Conservation (phyloP, 129 eudicot species). For the Pseudognaphalium luteoalbum region DNA sequence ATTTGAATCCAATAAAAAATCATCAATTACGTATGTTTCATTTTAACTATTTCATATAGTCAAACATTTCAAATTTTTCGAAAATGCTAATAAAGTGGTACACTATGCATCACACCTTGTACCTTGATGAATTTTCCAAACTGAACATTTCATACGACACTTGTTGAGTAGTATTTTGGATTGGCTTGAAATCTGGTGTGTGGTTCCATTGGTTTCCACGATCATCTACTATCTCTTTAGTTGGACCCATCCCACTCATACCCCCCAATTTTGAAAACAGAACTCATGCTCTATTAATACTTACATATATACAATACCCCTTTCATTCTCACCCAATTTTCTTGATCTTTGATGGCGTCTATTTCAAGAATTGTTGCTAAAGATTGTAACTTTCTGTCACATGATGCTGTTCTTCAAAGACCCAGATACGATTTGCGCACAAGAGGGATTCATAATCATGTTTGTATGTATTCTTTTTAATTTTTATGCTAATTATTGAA, state of each 20-base stretch:
- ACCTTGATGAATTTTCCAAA: neutral
- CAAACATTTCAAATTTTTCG: neutral
- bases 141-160: conserved; percentile 17
- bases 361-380: conserved; percentile 54
- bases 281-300: conserved; percentile 6
- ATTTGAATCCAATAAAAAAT: no score
- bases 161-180: conserved; percentile 21
- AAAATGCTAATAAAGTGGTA: conserved; percentile 1
- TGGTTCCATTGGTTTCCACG: conserved; percentile 46
- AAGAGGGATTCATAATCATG: conserved; percentile 37
- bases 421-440: conserved; percentile 39
- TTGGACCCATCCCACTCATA: conserved; percentile 26
- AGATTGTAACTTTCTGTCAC: conserved; percentile 47
- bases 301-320: conserved; percentile 2
- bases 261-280: conserved; percentile 23
- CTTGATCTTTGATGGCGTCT: conserved; percentile 50
- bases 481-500: neutral
- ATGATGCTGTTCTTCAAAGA: conserved; percentile 44
- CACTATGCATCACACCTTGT: conserved; percentile 1
- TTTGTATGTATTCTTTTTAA: conserved; percentile 40
- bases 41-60: neutral
- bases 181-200: conserved; percentile 39
- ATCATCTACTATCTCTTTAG: conserved; percentile 22
- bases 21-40: no score
- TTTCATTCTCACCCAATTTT: conserved; percentile 1